These are phyloP conservation scores for Jimgerdemannia lactiflua DNA, from an alignment of 192 early-diverging fungal species.

Conservation along the genomic window DNA sequence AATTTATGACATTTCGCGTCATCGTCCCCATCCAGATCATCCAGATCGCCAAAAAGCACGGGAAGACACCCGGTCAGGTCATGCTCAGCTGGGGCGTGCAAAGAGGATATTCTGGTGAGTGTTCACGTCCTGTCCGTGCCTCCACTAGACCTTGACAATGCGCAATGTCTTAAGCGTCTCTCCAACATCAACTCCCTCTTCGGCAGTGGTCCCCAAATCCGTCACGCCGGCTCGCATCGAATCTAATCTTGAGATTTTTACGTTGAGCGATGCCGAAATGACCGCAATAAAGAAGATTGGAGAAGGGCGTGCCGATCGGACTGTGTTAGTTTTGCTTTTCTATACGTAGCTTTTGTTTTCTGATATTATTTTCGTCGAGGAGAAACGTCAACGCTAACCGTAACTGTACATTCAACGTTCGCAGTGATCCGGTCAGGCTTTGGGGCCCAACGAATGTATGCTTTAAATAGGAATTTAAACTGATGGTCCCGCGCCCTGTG, in stretches of 20 bases:
- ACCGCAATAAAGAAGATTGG: neutral
- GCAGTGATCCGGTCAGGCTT: no score
- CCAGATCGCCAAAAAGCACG: slow-evolving; percentile 42
- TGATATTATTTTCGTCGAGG: neutral
- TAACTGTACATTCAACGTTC: no score
- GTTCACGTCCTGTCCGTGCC: neutral
- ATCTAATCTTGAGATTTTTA: neutral
- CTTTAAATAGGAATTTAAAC: no score
- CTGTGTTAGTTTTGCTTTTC: neutral
- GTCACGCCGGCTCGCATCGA: neutral
- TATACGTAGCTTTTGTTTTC: neutral
- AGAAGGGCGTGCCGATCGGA: neutral
- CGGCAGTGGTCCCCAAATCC: slow-evolving; percentile 1
- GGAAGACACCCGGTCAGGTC: slow-evolving; percentile 51
- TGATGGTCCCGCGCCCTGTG: no score
- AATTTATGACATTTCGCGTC: no score
- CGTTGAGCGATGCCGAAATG: neutral
- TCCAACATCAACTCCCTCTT: neutral
- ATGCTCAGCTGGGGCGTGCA: slow-evolving; percentile 54
- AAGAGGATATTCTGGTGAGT: slow-evolving; percentile 25
- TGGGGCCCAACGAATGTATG: no score
- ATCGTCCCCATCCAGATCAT: neutral
- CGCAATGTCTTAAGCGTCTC: neutral
- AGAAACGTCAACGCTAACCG: no score
- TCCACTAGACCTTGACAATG: neutral